phyloP scores from a whole-genome alignment of 805 yeast genomes.

The Schwanniomyces polymorphus region DNA sequence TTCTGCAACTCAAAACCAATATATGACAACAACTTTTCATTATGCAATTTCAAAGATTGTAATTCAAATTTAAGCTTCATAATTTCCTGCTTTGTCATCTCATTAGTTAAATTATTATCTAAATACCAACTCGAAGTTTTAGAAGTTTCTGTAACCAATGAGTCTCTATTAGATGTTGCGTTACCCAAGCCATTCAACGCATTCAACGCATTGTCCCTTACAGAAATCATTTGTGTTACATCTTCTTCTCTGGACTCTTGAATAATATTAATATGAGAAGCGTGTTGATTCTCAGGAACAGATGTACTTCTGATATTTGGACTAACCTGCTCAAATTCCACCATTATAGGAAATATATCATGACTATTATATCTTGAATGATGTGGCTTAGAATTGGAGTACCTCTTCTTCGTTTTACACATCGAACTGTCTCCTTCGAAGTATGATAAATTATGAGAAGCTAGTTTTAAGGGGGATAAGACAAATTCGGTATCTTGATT shows the following conservation, averaged over 20 bases:
- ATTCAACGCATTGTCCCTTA: conserved; percentile 25
- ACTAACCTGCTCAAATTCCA: conserved; percentile 37
- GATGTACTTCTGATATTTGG: conserved; percentile 22
- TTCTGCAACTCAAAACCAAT: conserved; percentile 58
- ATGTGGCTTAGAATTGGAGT: conserved; percentile 27
- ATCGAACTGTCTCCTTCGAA: conserved; percentile 16
- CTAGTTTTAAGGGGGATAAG: conserved; percentile 41
- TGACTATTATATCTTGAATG: conserved; percentile 44
- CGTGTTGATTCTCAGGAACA: conserved; percentile 23
- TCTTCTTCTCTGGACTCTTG: conserved; percentile 14
- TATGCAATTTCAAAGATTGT: conserved; percentile 53
- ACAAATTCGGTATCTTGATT: conserved; percentile 34
- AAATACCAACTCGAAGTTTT: conserved; percentile 30
- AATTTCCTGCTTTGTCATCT: conserved; percentile 45
- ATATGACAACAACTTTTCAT: conserved; percentile 55
- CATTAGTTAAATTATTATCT: conserved; percentile 19
- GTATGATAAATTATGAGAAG: conserved; percentile 19
- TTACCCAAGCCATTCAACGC: conserved; percentile 28
- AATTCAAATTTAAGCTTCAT: conserved; percentile 53
- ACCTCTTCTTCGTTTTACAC: conserved; percentile 18
- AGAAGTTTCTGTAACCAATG: conserved; percentile 19
- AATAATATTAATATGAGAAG: conserved; percentile 10
- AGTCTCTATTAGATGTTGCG: conserved; percentile 10
- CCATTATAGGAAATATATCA: conserved; percentile 42
- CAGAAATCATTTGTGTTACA: conserved; percentile 6